phyloP scores from a whole-genome alignment of 2,329 filamentous ascomycete genomes.

The Thyridium curvatum region DNA sequence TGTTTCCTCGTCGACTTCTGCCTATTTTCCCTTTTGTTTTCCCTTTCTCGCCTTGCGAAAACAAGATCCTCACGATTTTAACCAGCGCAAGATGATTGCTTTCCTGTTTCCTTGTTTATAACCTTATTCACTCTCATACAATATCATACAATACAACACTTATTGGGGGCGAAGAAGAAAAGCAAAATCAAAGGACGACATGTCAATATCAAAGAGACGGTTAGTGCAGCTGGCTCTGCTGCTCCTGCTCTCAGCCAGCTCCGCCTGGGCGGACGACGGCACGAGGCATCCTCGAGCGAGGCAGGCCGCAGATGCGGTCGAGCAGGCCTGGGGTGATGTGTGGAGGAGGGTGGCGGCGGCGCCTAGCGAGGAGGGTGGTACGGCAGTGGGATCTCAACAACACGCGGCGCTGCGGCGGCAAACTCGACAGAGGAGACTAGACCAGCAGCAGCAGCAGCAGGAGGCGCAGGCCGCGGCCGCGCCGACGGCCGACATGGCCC shows the following conservation, averaged over 20 bases:
- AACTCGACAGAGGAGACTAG: not conserved
- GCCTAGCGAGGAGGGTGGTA: not conserved
- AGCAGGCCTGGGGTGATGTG: not conserved
- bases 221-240: constrained; percentile 11
- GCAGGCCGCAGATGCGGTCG: not conserved
- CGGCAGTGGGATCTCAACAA: no score
- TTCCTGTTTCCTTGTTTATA: constrained; percentile 3
- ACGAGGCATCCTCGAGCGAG: no score
- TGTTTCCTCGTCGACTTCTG: constrained; percentile 7
- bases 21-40: constrained; percentile 13
- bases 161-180: no score
- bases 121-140: no score
- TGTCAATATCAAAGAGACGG: no score
- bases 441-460: not conserved
- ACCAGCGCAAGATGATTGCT: constrained; percentile 7
- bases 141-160: no score
- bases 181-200: no score
- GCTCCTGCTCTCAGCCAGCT: constrained; percentile 14
- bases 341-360: not conserved
- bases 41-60: constrained; percentile 4
- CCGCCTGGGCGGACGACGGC: constrained; percentile 12
- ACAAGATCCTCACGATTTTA: not conserved
- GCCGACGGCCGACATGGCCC: not conserved
- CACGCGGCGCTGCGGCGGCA: not conserved
- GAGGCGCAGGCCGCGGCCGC: not conserved